Base-by-base conservation (phyloP, 2,329 filamentous ascomycete species). In the Sporothrix luriei region DNA sequence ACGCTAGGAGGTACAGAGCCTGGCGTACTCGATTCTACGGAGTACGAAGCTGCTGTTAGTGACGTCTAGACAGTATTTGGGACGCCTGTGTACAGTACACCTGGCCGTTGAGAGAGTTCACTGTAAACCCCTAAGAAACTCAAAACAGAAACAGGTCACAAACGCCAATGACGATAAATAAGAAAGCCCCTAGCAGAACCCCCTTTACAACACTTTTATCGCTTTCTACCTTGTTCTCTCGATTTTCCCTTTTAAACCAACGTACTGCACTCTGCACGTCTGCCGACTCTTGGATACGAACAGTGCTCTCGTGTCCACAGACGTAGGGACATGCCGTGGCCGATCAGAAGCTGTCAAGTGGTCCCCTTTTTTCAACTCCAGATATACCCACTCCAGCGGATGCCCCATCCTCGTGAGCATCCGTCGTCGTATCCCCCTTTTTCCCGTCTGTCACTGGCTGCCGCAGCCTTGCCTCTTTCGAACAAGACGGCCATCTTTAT, bases 381-480 rank as follows among this genome's bases (percentile, higher is more conserved):
- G 38, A 38, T 38, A 38, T 38, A 33, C 5, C 52, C 26, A 19
- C 54, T 16, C 11, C 54, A 57, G 54, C 54, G 54, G 54, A 57
- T 29, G 43, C 16, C 43, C 14, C 26, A n/a, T 24, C 9, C 21
- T 24, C 1, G 19, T 26, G 51, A 52, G 51, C n/a, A 43, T 40
- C 38, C 57, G 10, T 59, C 55, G 33, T 62, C 57, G n/a, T 46
- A 46, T 46, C 40, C 40, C 40, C 7, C 21, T 24, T 29, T 46
- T 64, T 64, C 43, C 59, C 59, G 43, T 38, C 38, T 57, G 26
- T 16, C 10, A 11, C n/a, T 61, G 33, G 55, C 55, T 33, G 33
- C 55, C 55, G 38, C 55, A 61, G 55, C 55, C 43, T 61, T 64
- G 13, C 57, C 57, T 6, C 21, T 62, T 62, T 62, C 38, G 24